Evolutionary conservation across 257 asterid genomes (phyloP), one percentile per base, ranked within the genome.

Genomic region (Solanum phureja): DNA sequence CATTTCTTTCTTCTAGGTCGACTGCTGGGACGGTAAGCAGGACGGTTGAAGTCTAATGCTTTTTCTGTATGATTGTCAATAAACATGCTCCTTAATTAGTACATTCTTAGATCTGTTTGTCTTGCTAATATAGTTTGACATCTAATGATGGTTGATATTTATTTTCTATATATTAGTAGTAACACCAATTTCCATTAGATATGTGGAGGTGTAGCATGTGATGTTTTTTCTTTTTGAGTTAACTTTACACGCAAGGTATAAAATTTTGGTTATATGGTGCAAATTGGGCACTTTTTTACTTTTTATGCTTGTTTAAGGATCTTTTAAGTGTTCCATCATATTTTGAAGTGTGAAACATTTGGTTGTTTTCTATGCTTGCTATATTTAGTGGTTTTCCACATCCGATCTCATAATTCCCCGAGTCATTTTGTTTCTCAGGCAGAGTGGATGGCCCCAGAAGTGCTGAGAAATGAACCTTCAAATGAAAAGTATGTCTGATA

Each of bases 391-490:
- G 18, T 8, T 44, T 81, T 44, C 85, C 68, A 8, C 29, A 81
- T 81, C 29, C 8, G 29, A 18, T 82, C 86, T 29, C 29, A 81
- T 46, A 82, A 3, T 49, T 29, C 29, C 21, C 23, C 0, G 7
- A 46, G 69, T 82, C 29, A 16, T 82, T 82, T 82, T 82, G 69
- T 82, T 91, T 79, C 87, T 89, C 95, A 97, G 99, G 99, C 99
- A 66, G 99, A 97, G 92, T 97, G 99, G 99, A 97, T 97, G 99
- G 99, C 99, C 76, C 99, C 99, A 24, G 99, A 97, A 94, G 99
- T 97, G 87, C 94, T 97, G 91, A 91, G 99, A 93, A 97, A 97
- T 74, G 99, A 97, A 89, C 99, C 98, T 84, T 97, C 99, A 31
- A 93, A 97, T 44, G 99, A 97, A 89, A 97, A 97, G 99, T 97